Base-by-base conservation (phyloP, 2,329 filamentous ascomycete species). In the Colletotrichum agaves region DNA sequence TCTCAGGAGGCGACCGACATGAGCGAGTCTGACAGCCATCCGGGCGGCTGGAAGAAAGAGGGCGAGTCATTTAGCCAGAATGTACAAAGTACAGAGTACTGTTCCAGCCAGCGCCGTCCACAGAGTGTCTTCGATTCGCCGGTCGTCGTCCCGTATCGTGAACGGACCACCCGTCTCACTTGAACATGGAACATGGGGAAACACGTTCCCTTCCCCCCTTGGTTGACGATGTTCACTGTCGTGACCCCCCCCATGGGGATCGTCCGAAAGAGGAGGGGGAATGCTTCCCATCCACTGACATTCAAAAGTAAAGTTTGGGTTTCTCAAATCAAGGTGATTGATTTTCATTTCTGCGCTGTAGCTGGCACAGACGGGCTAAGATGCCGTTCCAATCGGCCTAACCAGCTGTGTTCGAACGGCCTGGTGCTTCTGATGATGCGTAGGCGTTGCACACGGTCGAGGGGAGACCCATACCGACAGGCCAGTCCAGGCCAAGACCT, bases 11-110 rank as follows among this genome's bases (percentile, higher is more conserved):
- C 33, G 44, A 49, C 57, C 44, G 44, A 41, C 6, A 15, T 50
- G 10, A 60, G 17, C 27, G 37, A 23, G 33, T 39, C 21, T 49
- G 57, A 33, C 57, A 60, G 21, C 23, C 43, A 39, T 12, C 43
- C 43, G 31, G 43, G 43, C 17, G 33, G 19, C 33, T 60, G 31
- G 31, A 17, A 39, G 17, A 10, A 4, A 10, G 7, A 46, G n/a
- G 50, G 57, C 44, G 46, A 61, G 46, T 61, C 46, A 61, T 61
- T 50, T 61, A 33, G 44, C 57, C 57, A 60, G 57, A 61, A 61
- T 50, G 21, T 21, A 13, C 8, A 37, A 10, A 37, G 35, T 37
- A 37, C 31, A 5, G 7, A 15, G 5, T 39, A n/a, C 6, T 11
- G 5, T 39, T 31, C 57, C 57, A 52, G 27, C 19, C 46, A 61